phyloP scores from a whole-genome alignment of 805 yeast species.

The Saitoella complicata region DNA sequence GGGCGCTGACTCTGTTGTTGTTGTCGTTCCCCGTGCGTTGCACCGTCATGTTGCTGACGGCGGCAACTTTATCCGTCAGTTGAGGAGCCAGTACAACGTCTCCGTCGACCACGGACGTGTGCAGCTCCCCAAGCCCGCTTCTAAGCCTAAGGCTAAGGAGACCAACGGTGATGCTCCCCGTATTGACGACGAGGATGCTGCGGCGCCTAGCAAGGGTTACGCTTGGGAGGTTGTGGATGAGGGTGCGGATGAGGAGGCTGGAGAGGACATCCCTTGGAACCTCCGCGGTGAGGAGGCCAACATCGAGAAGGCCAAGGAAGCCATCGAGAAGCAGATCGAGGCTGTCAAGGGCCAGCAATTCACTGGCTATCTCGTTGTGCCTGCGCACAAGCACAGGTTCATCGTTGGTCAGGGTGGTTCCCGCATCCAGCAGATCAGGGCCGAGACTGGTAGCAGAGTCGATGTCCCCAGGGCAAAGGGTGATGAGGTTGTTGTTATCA shows the following conservation, averaged over 20 bases:
- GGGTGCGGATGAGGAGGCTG: background rate
- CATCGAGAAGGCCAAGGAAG: conserved; percentile 26
- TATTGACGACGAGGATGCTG: background rate
- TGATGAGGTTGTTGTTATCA: conserved; percentile 37
- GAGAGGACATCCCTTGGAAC: background rate
- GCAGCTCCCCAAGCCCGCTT: too few relatives aligned
- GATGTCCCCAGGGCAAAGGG: conserved; percentile 42
- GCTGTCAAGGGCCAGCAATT: conserved; percentile 30
- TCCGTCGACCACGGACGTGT: background rate
- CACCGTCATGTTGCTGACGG: background rate
- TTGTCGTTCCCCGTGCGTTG: background rate
- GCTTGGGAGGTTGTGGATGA: background rate
- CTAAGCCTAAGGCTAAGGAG: background rate
- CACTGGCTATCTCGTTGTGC: conserved; percentile 48
- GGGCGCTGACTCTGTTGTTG: background rate
- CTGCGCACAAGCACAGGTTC: conserved; percentile 36
- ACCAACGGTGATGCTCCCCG: background rate
- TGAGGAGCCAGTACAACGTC: background rate
- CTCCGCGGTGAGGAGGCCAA: conserved; percentile 1
- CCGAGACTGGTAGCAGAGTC: conserved; percentile 39
- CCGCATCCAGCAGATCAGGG: conserved; percentile 45
- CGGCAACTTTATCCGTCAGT: background rate
- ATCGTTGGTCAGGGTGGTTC: conserved; percentile 68
- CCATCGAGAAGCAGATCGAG: conserved; percentile 35
- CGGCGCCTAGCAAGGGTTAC: background rate